phyloP scores from a whole-genome alignment of 148 eudicot species.

The Drosera capensis region DNA sequence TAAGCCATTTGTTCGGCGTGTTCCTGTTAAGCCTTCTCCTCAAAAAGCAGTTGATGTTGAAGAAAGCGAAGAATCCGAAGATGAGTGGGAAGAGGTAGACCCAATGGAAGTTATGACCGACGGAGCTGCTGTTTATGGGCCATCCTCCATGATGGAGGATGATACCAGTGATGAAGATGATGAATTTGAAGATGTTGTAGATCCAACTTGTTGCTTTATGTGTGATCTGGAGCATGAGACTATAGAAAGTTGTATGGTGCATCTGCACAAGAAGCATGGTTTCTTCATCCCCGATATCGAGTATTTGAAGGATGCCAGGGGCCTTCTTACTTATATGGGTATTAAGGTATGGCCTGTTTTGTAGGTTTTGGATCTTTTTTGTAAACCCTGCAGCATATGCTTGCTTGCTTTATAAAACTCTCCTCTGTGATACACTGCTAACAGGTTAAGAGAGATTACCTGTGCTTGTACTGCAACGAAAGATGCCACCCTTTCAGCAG shows the following conservation, averaged over 20 bases:
- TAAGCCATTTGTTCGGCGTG: constrained; percentile 53
- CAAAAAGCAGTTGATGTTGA: constrained; percentile 23
- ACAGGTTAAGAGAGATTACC: constrained; percentile 77
- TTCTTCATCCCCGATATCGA: constrained; percentile 93
- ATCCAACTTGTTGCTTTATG: constrained; percentile 84
- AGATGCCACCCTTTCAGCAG: constrained; percentile 87
- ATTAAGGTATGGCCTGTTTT: constrained; percentile 41
- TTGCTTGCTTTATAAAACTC: too few species aligned
- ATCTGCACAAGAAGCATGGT: constrained; percentile 95
- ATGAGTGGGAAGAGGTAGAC: constrained; percentile 88
- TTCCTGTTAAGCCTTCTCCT: constrained; percentile 26
- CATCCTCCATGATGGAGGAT: constrained; percentile 24
- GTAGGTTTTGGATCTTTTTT: background rate
- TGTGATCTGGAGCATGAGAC: constrained; percentile 67
- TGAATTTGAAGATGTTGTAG: constrained; percentile 29
- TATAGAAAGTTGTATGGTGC: constrained; percentile 74
- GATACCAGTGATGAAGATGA: constrained; percentile 7
- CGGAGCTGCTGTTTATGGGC: constrained; percentile 46
- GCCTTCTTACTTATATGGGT: constrained; percentile 77
- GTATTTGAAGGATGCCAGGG: constrained; percentile 80
- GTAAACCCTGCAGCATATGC: too few species aligned
- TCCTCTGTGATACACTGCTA: too few species aligned
- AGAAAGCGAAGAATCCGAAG: constrained; percentile 59
- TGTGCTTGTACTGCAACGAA: constrained; percentile 86
- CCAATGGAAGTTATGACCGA: constrained; percentile 43